These are phyloP conservation scores for Penicillium turbatum DNA, from an alignment of 495 filamentous ascomycete species.

Conservation along the genomic window DNA sequence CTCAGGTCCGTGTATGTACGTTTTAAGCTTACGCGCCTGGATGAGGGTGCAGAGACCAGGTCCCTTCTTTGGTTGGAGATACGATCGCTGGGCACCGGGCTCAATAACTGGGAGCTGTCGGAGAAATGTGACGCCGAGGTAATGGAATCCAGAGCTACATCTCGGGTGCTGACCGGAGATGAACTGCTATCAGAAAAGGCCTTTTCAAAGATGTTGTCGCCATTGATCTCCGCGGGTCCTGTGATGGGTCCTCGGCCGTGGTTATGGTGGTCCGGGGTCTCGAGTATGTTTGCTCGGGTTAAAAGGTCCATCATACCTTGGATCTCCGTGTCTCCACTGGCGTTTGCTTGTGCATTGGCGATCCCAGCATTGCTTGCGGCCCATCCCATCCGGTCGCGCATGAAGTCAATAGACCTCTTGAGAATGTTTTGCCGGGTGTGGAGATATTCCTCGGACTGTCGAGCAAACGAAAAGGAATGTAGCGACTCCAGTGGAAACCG, in stretches of 20 bases:
- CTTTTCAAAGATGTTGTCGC: slow-evolving; percentile 75
- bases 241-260: slow-evolving; percentile 61
- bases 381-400: slow-evolving; percentile 92
- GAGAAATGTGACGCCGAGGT: slow-evolving; percentile 17
- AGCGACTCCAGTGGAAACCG: slow-evolving; percentile 93
- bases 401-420: slow-evolving; percentile 93
- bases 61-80: slow-evolving; percentile 31
- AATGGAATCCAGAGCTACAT: slow-evolving; percentile 14
- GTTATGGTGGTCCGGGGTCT: slow-evolving; percentile 44
- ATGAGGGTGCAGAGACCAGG: slow-evolving; percentile 37
- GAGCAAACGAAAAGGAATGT: slow-evolving; percentile 97
- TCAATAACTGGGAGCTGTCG: slow-evolving; percentile 27
- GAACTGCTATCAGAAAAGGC: slow-evolving; percentile 54
- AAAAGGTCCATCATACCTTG: slow-evolving; percentile 89
- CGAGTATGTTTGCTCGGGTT: slow-evolving; percentile 69
- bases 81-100: slow-evolving; percentile 32
- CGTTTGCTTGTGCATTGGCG: slow-evolving; percentile 74
- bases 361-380: slow-evolving; percentile 58
- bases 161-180: slow-evolving; percentile 18
- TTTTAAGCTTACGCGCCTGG: slow-evolving; percentile 70
- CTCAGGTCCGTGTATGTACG: slow-evolving; percentile 83
- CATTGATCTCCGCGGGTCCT: slow-evolving; percentile 64
- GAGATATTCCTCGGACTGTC: slow-evolving; percentile 87
- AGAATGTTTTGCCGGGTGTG: slow-evolving; percentile 89
- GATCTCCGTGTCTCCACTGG: slow-evolving; percentile 77